These are phyloP conservation scores for Rubroshorea leprosula DNA, from an alignment of 345 rosid species.

Conservation along the genomic window DNA sequence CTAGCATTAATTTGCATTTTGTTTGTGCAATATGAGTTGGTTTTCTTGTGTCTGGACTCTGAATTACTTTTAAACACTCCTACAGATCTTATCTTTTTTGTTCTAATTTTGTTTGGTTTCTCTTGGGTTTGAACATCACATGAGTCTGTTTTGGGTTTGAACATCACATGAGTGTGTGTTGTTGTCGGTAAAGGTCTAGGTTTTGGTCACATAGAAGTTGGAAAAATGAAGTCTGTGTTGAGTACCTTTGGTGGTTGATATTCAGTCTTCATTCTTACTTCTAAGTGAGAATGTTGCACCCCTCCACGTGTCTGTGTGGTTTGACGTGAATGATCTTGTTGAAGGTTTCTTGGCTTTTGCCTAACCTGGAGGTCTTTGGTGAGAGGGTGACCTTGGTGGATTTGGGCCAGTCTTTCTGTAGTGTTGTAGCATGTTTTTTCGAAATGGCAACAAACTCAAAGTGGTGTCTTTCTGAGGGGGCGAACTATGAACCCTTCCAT, in stretches of 20 bases:
- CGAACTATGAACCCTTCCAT: slow-evolving; percentile 74
- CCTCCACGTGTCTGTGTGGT: slow-evolving; percentile 41
- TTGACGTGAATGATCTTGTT: slow-evolving; percentile 87
- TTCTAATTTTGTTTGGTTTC: neutral
- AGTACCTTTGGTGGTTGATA: slow-evolving; percentile 26
- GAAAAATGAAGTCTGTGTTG: slow-evolving; percentile 12
- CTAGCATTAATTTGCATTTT: neutral
- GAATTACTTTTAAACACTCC: neutral
- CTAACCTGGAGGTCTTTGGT: slow-evolving; percentile 83
- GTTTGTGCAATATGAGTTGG: too few species aligned
- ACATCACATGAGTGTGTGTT: neutral
- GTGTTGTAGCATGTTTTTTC: slow-evolving; percentile 71
- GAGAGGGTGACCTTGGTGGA: slow-evolving; percentile 87
- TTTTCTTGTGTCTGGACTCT: too few species aligned
- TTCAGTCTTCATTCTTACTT: slow-evolving; percentile 27
- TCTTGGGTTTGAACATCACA: too few species aligned
- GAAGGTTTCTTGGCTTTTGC: slow-evolving; percentile 87
- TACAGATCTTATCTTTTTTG: neutral
- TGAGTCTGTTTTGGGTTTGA: neutral
- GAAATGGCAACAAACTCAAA: slow-evolving; percentile 84
- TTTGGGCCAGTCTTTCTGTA: slow-evolving; percentile 75
- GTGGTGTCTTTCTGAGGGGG: slow-evolving; percentile 93
- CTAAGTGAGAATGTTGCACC: slow-evolving; percentile 39
- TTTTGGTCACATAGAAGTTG: slow-evolving; percentile 14
- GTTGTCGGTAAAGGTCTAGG: slow-evolving; percentile 18